phyloP scores from a whole-genome alignment of 768 basidiomycete genomes.

The Erythrobasidium yunnanense region DNA sequence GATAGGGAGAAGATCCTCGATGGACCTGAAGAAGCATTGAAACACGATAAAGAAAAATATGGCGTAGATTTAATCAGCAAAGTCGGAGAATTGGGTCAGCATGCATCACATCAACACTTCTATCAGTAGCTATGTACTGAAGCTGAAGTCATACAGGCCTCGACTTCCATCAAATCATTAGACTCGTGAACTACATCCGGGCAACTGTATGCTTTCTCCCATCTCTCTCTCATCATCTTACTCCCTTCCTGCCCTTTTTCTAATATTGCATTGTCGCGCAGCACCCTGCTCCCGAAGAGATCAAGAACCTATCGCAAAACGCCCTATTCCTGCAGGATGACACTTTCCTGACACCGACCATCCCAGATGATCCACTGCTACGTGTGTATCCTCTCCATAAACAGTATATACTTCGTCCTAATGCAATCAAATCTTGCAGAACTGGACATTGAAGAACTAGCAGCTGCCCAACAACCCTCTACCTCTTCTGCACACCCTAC shows the following conservation, averaged over 20 bases:
- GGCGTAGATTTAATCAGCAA: constrained; percentile 54
- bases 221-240: not conserved
- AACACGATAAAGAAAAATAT: constrained; percentile 53
- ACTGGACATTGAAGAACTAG: constrained; percentile 53
- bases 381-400: constrained; percentile 50
- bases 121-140: not conserved
- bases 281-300: constrained; percentile 47
- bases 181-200: constrained; percentile 77
- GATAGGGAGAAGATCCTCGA: constrained; percentile 55
- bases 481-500: constrained; percentile 31
- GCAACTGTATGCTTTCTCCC: constrained; percentile 50
- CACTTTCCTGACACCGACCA: constrained; percentile 64
- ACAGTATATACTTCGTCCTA: not conserved
- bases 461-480: not conserved
- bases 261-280: too few species aligned
- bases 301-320: constrained; percentile 41
- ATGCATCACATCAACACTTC: not conserved
- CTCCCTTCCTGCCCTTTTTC: too few species aligned
- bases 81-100: constrained; percentile 52
- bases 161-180: constrained; percentile 67
- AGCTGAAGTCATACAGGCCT: constrained; percentile 47
- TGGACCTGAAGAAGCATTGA: constrained; percentile 52
- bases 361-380: constrained; percentile 79
- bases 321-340: constrained; percentile 59
- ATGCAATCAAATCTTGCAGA: constrained; percentile 45